Evolutionary conservation across 2,329 filamentous ascomycete genomes (phyloP).

Genomic region (Fusarium oxysporum): DNA sequence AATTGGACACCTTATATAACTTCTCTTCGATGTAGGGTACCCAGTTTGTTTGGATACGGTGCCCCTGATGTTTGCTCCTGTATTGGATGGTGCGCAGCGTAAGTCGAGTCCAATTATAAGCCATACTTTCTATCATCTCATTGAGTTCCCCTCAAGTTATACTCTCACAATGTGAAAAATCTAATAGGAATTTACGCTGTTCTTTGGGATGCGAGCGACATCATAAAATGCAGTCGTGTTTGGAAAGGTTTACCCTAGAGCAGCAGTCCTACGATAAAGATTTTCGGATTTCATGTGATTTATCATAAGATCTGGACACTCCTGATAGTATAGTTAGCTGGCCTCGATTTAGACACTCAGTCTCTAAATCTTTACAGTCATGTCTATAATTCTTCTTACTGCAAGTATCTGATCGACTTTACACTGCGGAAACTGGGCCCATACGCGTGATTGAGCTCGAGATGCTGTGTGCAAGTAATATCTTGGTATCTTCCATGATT

Average conservation of each 20-base stretch:
- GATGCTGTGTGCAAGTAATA: no score
- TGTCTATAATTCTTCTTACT: not conserved
- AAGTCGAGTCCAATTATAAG: not conserved
- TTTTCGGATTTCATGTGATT: not conserved
- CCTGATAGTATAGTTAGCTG: no score
- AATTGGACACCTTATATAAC: not conserved
- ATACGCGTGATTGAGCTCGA: fast-evolving
- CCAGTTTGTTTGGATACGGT: not conserved
- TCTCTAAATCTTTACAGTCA: fast-evolving
- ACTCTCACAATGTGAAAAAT: not conserved
- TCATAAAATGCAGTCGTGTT: no score
- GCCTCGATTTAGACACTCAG: not conserved
- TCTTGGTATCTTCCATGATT: not conserved
- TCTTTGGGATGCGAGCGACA: not conserved
- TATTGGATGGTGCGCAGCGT: not conserved
- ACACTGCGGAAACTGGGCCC: no score
- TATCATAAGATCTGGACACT: not conserved
- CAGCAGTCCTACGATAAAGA: not conserved
- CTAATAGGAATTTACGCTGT: not conserved
- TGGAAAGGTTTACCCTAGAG: not conserved
- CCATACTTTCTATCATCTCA: not conserved
- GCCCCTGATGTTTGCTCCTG: not conserved
- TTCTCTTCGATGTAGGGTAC: not conserved
- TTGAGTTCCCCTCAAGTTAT: not conserved
- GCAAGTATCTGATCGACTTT: not conserved